Evolutionary conservation across 495 filamentous ascomycete genomes (phyloP), one percentile per base, ranked within the genome.

Genomic region (Chaetomium cochliodes): DNA sequence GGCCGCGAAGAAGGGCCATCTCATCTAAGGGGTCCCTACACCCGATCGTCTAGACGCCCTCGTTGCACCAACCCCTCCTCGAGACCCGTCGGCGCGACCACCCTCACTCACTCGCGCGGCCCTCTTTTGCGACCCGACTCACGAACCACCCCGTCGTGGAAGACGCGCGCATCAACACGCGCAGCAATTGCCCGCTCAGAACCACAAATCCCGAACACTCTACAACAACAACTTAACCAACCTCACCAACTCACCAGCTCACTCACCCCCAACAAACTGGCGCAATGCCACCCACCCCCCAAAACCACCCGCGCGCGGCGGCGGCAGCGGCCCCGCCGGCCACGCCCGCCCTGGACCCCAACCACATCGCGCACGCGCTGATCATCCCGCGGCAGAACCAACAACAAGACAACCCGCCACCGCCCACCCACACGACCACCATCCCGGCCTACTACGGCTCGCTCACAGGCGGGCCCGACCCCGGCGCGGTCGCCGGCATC

Each of bases 401-500:
- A 11, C 64, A 54, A 42, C 5, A 58, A 16, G 16, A 47, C 16
- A 6, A 3, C 11, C 44, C 44, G 41, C 16, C 61, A 20, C 26
- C 50, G 55, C 58, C 53, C 8, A 54, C 44, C 52, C 55, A 30
- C 15, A 39, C 55, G 6, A 59, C 67, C 33, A 78, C 78, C 8
- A 77, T 96, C 68, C 90, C 91, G 6, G 79, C 87, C 47, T 83
- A 83, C 63, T 96, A 96, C 82, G 83, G 84, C 30, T 76, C 80
- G 55, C 78, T 86, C 22, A 72, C 85, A 70, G 69, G 73, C 56
- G 83, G 87, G 13, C 90, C 88, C 0, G 25, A 79, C 5, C 82
- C 92, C 0, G 92, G 92, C 42, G 84, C 86, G 22, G 84, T 96
- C n/a, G 91, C 82, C 16, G 92, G 92, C 65, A 93, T 96, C 59